Conservation (phyloP, 495 filamentous ascomycete genomes). For the Aspergillus wentii region DNA sequence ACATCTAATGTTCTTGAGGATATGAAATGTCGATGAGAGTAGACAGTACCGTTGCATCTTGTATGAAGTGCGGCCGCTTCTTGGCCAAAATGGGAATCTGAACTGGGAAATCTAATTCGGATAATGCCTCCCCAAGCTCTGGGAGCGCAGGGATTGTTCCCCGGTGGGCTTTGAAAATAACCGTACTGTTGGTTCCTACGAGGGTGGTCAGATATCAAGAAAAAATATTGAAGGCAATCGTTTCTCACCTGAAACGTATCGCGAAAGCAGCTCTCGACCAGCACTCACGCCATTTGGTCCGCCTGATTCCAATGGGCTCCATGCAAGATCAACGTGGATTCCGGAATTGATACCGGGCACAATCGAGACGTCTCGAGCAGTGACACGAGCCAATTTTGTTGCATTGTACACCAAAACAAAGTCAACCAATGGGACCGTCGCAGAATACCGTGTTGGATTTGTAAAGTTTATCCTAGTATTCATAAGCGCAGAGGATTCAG, state of each 20-base stretch:
- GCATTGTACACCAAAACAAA: constrained; percentile 69
- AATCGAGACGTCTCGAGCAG: constrained; percentile 54
- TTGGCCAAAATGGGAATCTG: constrained; percentile 69
- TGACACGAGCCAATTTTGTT: constrained; percentile 69
- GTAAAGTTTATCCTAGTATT: constrained; percentile 70
- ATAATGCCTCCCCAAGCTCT: constrained; percentile 64
- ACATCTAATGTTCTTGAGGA: constrained; percentile 9
- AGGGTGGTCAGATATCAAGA: constrained; percentile 1
- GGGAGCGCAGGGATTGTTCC: constrained; percentile 71
- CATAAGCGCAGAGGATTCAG: constrained; percentile 60
- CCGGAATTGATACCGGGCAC: constrained; percentile 67
- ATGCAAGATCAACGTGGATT: constrained; percentile 61
- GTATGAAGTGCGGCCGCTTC: constrained; percentile 70
- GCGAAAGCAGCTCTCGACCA: constrained; percentile 70
- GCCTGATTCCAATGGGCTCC: constrained; percentile 61
- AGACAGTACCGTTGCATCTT: constrained; percentile 67
- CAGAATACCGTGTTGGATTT: constrained; percentile 85
- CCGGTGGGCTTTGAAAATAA: constrained; percentile 65
- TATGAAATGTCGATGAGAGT: constrained; percentile 17
- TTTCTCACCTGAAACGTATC: constrained; percentile 74
- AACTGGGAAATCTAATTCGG: constrained; percentile 59
- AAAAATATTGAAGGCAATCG: background rate
- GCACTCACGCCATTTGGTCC: constrained; percentile 54
- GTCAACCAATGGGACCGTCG: constrained; percentile 71
- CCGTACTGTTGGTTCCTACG: constrained; percentile 67